Evolutionary conservation across 176 grass and related monocot genomes (phyloP), one percentile per base, ranked within the genome.

Genomic region (Leersia perrieri): DNA sequence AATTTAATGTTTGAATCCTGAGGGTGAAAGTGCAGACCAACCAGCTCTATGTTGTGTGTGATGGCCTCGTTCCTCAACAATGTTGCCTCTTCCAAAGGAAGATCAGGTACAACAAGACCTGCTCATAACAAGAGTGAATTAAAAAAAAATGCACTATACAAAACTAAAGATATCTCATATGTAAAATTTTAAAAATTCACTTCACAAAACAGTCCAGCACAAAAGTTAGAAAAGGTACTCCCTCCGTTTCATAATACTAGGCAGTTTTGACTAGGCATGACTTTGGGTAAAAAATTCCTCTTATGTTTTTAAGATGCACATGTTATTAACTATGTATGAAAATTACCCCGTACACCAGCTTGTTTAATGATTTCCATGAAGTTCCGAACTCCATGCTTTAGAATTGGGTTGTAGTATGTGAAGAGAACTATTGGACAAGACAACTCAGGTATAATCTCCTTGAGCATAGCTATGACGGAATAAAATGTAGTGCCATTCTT

Each of bases 81-180:
- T 9, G 82, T 42, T 77, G 92, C 75, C 86, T 98, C 95, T 84
- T 98, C 95, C 77, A 97, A 87, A 76, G 91, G 91, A 74, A 97
- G 89, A 94, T 97, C 94, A 82, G 94, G 94, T 38, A 97, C 89
- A 2, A 97, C 87, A 90, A 97, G 91, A 72, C 94, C 94, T 97
- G 80, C 64, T 72, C 75, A 87, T 63, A 35, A 47, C 20, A 66
- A 66, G 16, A 69, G 32, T 51, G 31, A 10, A 45, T 40, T 28
- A 68, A 26, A 7, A 31, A 22, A 31, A 68, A 78, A 87, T 60
- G 60, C 10, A 78, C 18, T 41, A 30, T n/a, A 67, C 2, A 32
- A 28, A 66, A 36, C 4, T 33, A 53, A 12, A 73, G 3, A 28
- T 55, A 64, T 64, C 36, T 13, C 4, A 77, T 78, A 26, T 23